These are phyloP conservation scores for Mycena polygramma DNA, from an alignment of 768 basidiomycete genomes.

Conservation along the genomic window DNA sequence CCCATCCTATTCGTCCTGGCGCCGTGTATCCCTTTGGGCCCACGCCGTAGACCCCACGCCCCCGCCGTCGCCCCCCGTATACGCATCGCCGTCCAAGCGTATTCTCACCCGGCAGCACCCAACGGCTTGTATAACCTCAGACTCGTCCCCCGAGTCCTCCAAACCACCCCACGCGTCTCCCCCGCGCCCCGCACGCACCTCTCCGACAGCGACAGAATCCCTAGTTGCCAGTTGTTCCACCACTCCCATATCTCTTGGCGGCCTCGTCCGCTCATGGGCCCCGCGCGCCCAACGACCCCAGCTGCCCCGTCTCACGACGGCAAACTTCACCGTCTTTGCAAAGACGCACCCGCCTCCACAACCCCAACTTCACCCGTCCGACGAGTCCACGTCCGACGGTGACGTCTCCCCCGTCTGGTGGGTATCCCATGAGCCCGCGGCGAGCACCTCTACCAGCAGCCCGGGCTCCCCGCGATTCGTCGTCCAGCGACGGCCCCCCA, in stretches of 20 bases:
- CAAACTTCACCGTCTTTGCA: constrained; percentile 43
- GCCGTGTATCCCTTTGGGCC: constrained; percentile 46
- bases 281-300: constrained; percentile 19
- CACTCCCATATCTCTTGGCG: constrained; percentile 54
- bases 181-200: constrained; percentile 38
- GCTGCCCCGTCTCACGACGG: constrained; percentile 27
- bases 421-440: constrained; percentile 31
- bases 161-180: constrained; percentile 36
- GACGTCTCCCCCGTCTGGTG: constrained; percentile 42
- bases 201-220: constrained; percentile 30
- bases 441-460: constrained; percentile 32
- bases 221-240: constrained; percentile 37
- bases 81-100: constrained; percentile 44
- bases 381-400: constrained; percentile 36
- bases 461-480: constrained; percentile 39
- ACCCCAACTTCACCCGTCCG: constrained; percentile 37
- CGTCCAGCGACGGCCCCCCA: constrained; percentile 44
- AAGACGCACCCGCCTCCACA: constrained; percentile 36
- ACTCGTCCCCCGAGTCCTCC: constrained; percentile 30
- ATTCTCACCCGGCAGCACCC: constrained; percentile 60
- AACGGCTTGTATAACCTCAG: constrained; percentile 47
- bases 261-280: constrained; percentile 62
- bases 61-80: constrained; percentile 1
- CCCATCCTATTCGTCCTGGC: constrained; percentile 15
- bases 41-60: constrained; percentile 46